These are phyloP conservation scores for Peronospora belbahrii DNA, from an alignment of 352 stramenopile genomes.

Conservation along the genomic window DNA sequence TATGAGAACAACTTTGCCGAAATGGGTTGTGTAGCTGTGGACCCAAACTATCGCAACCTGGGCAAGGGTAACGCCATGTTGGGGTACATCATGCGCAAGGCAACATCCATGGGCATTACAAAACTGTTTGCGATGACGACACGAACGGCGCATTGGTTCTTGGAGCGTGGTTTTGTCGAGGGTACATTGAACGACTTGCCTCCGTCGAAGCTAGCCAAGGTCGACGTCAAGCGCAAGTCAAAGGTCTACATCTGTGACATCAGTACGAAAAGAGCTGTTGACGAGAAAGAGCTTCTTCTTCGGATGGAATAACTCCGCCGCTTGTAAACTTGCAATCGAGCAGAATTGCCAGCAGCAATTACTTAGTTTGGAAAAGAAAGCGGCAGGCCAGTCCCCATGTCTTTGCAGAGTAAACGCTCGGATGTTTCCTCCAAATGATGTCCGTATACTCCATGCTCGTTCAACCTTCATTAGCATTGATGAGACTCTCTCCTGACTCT, in stretches of 20 bases:
- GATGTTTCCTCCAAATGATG: constrained; percentile 3
- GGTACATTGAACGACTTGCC: constrained; percentile 85
- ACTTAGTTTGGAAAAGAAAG: constrained; percentile 3
- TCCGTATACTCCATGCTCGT: not conserved
- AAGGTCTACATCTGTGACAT: constrained; percentile 89
- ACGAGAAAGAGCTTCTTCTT: constrained; percentile 80
- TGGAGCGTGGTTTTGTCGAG: constrained; percentile 93
- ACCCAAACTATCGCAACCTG: constrained; percentile 77
- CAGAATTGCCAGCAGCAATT: constrained; percentile 5
- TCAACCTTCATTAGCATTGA: too few relatives aligned
- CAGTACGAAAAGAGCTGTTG: constrained; percentile 67
- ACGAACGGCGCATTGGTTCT: constrained; percentile 97
- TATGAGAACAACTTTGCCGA: constrained; percentile 87
- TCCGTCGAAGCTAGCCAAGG: constrained; percentile 61
- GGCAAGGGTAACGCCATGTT: constrained; percentile 88
- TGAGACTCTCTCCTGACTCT: constrained; percentile 3
- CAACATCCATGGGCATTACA: constrained; percentile 72
- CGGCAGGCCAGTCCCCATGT: constrained; percentile 10
- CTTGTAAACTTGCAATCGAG: constrained; percentile 17
- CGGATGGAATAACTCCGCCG: constrained; percentile 36
- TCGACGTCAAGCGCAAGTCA: constrained; percentile 77
- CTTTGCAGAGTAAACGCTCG: too few relatives aligned
- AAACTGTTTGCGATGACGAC: constrained; percentile 97
- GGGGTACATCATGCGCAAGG: constrained; percentile 87
- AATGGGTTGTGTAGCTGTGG: constrained; percentile 87